Conservation (phyloP, 768 basidiomycete genomes). For the Crucibulum laeve region DNA sequence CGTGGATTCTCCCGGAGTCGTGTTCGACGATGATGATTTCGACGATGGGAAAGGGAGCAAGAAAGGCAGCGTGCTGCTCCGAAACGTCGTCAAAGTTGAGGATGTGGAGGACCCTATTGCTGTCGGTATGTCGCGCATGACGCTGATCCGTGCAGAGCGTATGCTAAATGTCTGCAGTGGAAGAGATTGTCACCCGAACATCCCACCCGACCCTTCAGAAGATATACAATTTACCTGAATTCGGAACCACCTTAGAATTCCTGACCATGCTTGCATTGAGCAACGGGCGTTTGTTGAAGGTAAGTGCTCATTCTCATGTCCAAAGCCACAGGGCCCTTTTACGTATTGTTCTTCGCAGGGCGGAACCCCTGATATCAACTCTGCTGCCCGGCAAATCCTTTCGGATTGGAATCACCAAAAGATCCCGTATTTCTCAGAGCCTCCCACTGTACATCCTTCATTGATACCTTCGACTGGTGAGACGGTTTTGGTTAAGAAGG, state of each 20-base stretch:
- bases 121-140: constrained; percentile 80
- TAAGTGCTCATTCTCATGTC: constrained; percentile 16
- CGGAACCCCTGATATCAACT: constrained; percentile 83
- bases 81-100: constrained; percentile 90
- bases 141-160: too few species aligned
- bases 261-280: constrained; percentile 85
- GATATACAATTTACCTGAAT: constrained; percentile 82
- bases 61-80: constrained; percentile 66
- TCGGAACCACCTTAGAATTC: constrained; percentile 71
- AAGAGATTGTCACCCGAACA: constrained; percentile 78
- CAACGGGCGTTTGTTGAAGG: constrained; percentile 82
- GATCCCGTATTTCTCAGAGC: constrained; percentile 83
- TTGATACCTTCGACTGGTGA: constrained; percentile 53
- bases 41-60: constrained; percentile 37
- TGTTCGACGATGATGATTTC: constrained; percentile 78
- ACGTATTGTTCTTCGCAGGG: constrained; percentile 46
- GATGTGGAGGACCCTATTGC: constrained; percentile 87
- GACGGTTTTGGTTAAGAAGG: background rate
- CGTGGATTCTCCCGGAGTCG: constrained; percentile 96
- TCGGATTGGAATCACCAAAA: constrained; percentile 96
- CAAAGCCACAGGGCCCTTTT: background rate
- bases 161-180: constrained; percentile 52
- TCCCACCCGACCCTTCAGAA: constrained; percentile 67
- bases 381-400: constrained; percentile 77
- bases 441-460: constrained; percentile 77